These are phyloP conservation scores for Vanilla planifolia DNA, from an alignment of 106 monocot species.

Conservation along the genomic window DNA sequence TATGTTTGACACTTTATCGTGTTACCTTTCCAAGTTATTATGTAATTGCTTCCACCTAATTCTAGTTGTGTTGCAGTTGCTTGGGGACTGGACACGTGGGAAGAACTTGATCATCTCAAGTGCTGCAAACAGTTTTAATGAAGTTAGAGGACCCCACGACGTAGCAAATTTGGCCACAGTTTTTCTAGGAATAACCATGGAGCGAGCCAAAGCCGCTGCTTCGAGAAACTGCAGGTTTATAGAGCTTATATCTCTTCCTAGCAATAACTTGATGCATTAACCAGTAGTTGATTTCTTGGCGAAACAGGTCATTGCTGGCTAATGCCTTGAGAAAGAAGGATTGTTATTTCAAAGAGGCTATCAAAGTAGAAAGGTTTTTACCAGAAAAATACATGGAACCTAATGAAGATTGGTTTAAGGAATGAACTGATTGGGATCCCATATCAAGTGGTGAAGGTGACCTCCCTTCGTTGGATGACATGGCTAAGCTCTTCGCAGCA, in stretches of 20 bases:
- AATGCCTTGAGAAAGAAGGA: conserved; percentile 73
- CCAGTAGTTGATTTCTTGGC: neutral
- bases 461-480: conserved; percentile 54
- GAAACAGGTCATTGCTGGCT: conserved; percentile 44
- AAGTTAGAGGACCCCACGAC: conserved; percentile 89
- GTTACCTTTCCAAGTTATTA: too few species aligned
- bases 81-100: conserved; percentile 74
- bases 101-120: conserved; percentile 90
- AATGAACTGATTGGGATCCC: conserved; percentile 81
- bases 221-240: conserved; percentile 72
- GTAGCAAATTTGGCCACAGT: conserved; percentile 47
- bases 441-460: conserved; percentile 78
- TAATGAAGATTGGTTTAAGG: conserved; percentile 25
- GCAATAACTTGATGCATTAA: neutral
- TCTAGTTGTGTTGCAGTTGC: conserved; percentile 32
- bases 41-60: too few species aligned
- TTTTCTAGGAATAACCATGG: conserved; percentile 70
- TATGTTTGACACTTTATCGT: too few species aligned
- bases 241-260: conserved; percentile 2
- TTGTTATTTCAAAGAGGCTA: conserved; percentile 60
- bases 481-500: conserved; percentile 35
- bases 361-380: conserved; percentile 62
- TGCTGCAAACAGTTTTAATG: conserved; percentile 53
- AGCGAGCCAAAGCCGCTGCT: conserved; percentile 71
- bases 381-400: conserved; percentile 27